Base-by-base conservation (phyloP, 2,329 filamentous ascomycete genomes). In the Aspergillus versicolor region DNA sequence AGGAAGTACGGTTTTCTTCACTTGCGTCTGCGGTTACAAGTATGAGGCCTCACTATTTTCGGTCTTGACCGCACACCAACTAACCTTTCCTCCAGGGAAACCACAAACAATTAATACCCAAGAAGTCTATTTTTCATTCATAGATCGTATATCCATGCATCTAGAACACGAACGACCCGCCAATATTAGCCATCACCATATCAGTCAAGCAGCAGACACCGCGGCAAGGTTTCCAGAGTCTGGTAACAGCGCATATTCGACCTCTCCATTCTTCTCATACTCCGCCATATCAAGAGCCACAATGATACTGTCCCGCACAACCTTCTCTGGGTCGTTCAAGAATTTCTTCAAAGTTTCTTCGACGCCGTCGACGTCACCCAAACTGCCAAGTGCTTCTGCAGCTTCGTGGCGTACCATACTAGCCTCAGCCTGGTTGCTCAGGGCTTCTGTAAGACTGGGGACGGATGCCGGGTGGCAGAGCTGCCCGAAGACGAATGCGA, bases 321-420 rank as follows among this genome's bases (percentile, higher is more conserved):
- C 92, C 73, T 90, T 86, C 75, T 97, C 93, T 60, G 91, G 86
- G 73, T 99, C 95, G 62, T 96, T 80, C 63, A 97, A 77, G 77
- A 97, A 97, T 62, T 81, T 83, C 76, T 85, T 91, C 69, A 99
- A 73, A 4, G 86, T 88, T 55, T 91, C 90, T 71, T 97, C 92
- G 12, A 99, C 94, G 19, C 93, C 93, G 47, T 92, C 89, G 75
- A 97, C 92, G 21, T 96, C 91, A 22, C 94, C 95, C 32, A 99
- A 82, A 69, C 92, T 96, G 24, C 94, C 94, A 24, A 99, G 84
- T 22, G 94, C 94, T 78, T 99, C 94, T 1, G 95, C 94, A 48
- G 94, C 95, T 77, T 99, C 94, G 71, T 99, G 94, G 56, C 94
- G 88, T 56, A 99, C 94, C 94, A 99, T 99, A 69, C 92, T 92